These are phyloP conservation scores for Carpinus fangiana DNA, from an alignment of 306 rosid species.

Conservation along the genomic window DNA sequence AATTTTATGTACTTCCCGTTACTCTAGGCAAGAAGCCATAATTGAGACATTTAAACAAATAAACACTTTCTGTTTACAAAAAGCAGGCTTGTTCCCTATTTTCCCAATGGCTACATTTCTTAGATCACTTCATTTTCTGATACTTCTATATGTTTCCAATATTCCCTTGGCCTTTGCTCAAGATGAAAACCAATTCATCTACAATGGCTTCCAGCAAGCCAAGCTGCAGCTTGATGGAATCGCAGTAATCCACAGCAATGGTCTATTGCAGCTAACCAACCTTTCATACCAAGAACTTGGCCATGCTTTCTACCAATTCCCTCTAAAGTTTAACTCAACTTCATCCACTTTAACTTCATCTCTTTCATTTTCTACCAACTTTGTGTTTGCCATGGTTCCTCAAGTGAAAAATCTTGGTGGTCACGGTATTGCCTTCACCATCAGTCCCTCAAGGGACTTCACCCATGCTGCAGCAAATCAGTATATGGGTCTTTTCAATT, in stretches of 20 bases:
- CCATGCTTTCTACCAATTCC: background rate
- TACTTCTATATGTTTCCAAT: background rate
- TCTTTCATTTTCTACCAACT: background rate
- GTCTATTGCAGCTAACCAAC: background rate
- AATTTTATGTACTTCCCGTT: no score
- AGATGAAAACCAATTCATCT: background rate
- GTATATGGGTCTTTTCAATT: background rate
- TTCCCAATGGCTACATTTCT: background rate
- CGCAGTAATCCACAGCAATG: background rate
- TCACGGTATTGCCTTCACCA: conserved; percentile 31
- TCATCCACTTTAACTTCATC: background rate
- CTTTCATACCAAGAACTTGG: rapidly evolving
- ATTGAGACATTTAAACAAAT: background rate
- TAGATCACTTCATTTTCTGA: background rate
- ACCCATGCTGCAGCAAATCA: background rate
- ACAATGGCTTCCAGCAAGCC: background rate
- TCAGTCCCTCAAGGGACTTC: conserved; percentile 25
- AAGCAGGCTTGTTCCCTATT: background rate
- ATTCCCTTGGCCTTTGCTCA: background rate
- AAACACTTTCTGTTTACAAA: no score
- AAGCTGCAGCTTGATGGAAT: background rate
- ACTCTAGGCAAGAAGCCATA: no score
- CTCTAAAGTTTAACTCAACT: background rate
- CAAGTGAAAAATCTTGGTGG: background rate
- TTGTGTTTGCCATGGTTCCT: conserved; percentile 5